Conservation (phyloP, 371 early-diverging fungal genomes). For the Neoconidiobolus thromboides region DNA sequence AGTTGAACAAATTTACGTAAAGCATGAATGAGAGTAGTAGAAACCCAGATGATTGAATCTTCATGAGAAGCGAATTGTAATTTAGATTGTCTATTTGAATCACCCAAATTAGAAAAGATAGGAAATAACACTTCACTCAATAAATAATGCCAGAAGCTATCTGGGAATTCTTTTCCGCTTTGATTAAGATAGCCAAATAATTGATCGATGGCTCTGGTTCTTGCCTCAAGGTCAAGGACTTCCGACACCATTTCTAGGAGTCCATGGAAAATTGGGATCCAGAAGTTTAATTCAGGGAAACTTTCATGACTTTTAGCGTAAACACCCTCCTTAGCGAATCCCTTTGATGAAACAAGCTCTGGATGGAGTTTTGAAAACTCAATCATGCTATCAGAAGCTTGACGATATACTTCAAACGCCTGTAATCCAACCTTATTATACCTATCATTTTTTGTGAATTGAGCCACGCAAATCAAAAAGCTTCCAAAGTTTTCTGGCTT, state of each 20-base stretch:
- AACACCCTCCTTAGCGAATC: background rate
- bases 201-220: conserved; percentile 61
- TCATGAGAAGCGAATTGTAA: background rate
- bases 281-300: conserved; percentile 22
- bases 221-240: conserved; percentile 73
- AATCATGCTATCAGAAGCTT: conserved; percentile 7
- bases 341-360: background rate
- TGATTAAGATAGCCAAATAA: conserved; percentile 61
- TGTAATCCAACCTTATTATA: conserved; percentile 22
- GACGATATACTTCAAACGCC: background rate
- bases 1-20: conserved; percentile 70
- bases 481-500: conserved; percentile 35
- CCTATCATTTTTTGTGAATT: conserved; percentile 40
- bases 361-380: conserved; percentile 6
- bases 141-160: conserved; percentile 63
- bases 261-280: conserved; percentile 73
- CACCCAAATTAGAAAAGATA: conserved; percentile 32
- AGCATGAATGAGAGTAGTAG: conserved; percentile 57
- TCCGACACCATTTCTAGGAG: conserved; percentile 74
- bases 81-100: conserved; percentile 13
- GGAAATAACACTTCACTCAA: conserved; percentile 71
- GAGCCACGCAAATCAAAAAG: conserved; percentile 57
- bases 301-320: background rate
- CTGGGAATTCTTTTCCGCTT: conserved; percentile 44
- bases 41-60: conserved; percentile 24